Percentiles rank a stretch among this genome's conserved stretches.
These are phyloP conservation scores for Cladosporium phlei DNA, from an alignment of 2,329 filamentous ascomycete genomes.

Conservation along the genomic window DNA sequence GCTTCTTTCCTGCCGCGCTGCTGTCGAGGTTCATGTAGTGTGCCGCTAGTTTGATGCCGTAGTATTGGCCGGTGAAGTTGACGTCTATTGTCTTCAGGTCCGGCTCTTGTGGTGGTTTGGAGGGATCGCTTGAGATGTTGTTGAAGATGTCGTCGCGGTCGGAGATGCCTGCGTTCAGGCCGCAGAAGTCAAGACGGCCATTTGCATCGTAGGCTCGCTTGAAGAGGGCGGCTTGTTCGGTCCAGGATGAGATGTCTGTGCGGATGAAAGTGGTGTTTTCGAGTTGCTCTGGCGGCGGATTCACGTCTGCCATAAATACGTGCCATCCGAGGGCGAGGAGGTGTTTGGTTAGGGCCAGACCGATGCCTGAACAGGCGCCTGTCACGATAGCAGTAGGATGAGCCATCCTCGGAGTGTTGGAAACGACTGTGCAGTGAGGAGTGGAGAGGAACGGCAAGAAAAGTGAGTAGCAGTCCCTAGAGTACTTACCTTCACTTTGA, in stretches of 20 bases:
- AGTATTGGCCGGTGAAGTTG: constrained; percentile 32
- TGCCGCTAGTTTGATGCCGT: constrained; percentile 35
- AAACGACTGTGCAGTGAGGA: background rate
- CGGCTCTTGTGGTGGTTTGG: constrained; percentile 28
- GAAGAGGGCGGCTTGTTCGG: constrained; percentile 24
- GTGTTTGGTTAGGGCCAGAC: constrained; percentile 40
- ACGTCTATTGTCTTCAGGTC: constrained; percentile 33
- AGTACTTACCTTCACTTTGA: background rate
- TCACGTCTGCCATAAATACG: constrained; percentile 44
- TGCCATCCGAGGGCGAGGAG: constrained; percentile 36
- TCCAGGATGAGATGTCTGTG: constrained; percentile 30
- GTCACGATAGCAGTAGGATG: constrained; percentile 43
- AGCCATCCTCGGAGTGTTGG: constrained; percentile 26
- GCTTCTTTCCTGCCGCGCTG: constrained; percentile 15
- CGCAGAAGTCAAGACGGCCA: constrained; percentile 29
- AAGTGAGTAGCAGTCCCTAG: background rate
- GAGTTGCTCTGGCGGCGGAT: constrained; percentile 29
- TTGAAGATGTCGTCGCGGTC: constrained; percentile 34
- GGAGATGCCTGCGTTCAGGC: constrained; percentile 33
- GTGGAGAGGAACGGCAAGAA: background rate
- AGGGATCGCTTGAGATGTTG: constrained; percentile 18
- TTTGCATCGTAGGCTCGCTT: constrained; percentile 21
- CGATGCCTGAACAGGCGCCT: constrained; percentile 43
- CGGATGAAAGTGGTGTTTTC: constrained; percentile 33
- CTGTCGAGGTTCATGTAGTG: constrained; percentile 33